These are phyloP conservation scores for Vitis amurensis DNA, from an alignment of 164 flowering plant species.

Conservation along the genomic window DNA sequence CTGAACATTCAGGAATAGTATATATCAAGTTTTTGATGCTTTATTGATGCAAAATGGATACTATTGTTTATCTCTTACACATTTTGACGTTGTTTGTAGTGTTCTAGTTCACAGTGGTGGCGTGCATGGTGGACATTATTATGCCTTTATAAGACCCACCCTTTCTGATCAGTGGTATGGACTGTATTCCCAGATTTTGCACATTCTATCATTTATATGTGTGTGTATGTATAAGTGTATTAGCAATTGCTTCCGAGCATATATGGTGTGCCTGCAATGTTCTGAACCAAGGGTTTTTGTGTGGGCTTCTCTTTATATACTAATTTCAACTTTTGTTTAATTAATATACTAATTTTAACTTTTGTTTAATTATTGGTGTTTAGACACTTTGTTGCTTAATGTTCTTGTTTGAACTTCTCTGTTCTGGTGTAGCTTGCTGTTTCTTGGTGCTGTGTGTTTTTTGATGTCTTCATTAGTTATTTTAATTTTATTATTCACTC, in stretches of 20 bases:
- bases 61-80: too few relatives aligned
- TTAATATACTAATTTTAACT: too few relatives aligned
- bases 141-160: conserved; percentile 70
- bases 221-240: too few relatives aligned
- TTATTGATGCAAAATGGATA: background rate
- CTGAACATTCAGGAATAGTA: too few relatives aligned
- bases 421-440: background rate
- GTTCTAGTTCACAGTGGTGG: conserved; percentile 75
- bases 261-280: background rate
- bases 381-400: too few relatives aligned
- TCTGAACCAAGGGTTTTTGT: too few relatives aligned
- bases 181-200: background rate
- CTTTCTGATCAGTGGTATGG: conserved; percentile 63
- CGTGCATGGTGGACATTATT: conserved; percentile 73
- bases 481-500: too few relatives aligned
- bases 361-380: too few relatives aligned
- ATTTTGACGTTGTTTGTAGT: conserved; percentile 33
- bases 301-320: background rate
- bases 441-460: background rate
- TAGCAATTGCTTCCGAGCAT: too few relatives aligned
- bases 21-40: background rate
- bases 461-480: too few relatives aligned
- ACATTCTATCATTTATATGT: too few relatives aligned
- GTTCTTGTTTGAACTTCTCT: background rate
- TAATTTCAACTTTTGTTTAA: too few relatives aligned